Conservation (phyloP, 441 rosid species). For the Viola pubescens region DNA sequence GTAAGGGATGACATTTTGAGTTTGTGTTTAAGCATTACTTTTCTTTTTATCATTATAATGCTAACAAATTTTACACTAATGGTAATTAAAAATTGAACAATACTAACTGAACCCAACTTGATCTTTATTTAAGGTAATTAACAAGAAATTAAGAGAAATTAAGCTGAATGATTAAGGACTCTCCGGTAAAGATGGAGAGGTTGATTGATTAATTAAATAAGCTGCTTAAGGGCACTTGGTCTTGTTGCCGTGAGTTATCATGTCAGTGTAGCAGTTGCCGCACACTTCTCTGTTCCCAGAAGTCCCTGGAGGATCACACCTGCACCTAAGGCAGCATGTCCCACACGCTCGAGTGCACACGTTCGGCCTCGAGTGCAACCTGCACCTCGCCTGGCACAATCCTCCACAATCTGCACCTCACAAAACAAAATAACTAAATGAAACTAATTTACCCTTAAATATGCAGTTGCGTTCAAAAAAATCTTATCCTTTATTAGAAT, state of each 20-base stretch:
- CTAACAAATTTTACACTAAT: too few species aligned
- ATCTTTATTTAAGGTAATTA: not conserved
- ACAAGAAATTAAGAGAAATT: too few species aligned
- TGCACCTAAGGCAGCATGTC: conserved; percentile 34
- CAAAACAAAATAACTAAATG: not conserved
- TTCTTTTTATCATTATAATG: too few species aligned
- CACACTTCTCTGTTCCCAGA: conserved; percentile 41
- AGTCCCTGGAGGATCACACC: conserved; percentile 50
- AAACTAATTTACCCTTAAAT: not conserved
- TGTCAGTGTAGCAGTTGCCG: conserved; percentile 50
- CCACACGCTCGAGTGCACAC: conserved; percentile 33
- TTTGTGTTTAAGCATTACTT: too few species aligned
- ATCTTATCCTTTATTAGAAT: not conserved
- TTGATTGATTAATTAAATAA: too few species aligned
- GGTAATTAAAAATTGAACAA: not conserved
- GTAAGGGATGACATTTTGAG: too few species aligned
- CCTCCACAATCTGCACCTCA: conserved; percentile 26
- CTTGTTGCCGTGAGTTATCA: conserved; percentile 46
- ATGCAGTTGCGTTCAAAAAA: not conserved
- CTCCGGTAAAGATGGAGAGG: not conserved
- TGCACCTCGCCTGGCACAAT: conserved; percentile 30
- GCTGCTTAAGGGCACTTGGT: conserved; percentile 36
- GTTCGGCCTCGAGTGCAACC: conserved; percentile 34
- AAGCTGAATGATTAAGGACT: too few species aligned
- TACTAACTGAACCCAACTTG: not conserved